Evolutionary conservation across 768 basidiomycete species (phyloP), one percentile per base, ranked within the genome.

Genomic region (Hypholoma sublateritium): DNA sequence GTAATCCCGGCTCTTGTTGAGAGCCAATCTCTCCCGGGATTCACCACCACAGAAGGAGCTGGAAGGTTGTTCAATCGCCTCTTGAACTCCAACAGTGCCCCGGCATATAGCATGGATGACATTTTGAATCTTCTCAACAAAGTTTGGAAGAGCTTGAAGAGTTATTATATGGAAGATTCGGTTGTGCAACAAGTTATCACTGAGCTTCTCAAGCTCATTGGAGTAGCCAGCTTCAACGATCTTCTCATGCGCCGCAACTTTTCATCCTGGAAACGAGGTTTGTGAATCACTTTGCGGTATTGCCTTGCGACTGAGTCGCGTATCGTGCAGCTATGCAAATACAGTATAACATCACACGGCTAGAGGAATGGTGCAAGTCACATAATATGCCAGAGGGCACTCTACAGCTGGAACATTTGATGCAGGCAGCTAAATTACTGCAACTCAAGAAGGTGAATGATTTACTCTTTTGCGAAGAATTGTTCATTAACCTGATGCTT

Each of bases 361-460:
- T 95, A 66, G 93, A 95, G 67, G 95, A 98, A 74, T 98, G 97
- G 97, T 99, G 97, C 80, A 98, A 99, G 76, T 95, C 97, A 22
- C 97, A 98, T 68, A 94, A 97, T 69, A 98, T 99, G 94, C 97
- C 96, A 1, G 97, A 99, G 70, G 97, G 97, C 8, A 93, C 93
- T 16, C 80, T 99, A 25, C 97, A 98, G 71, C 80, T 99, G 54
- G 97, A 99, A 74, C 95, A 98, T 74, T 81, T 99, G 75, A 97
- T 98, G 94, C 97, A 99, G 78, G 97, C 97, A 54, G 98, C 97
- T 66, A 98, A 99, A 75, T 76, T 99, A 53, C 79, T 99, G 22
- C 97, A 99, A 72, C 77, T 99, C 67, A 99, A 98, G 79, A 99
- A 99, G 84, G 94, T 89, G 53, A 21, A 77, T 61, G 6, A 16